Evolutionary conservation across 1,284 basidiomycete species (phyloP).

Genomic region (Amylostereum areolatum): DNA sequence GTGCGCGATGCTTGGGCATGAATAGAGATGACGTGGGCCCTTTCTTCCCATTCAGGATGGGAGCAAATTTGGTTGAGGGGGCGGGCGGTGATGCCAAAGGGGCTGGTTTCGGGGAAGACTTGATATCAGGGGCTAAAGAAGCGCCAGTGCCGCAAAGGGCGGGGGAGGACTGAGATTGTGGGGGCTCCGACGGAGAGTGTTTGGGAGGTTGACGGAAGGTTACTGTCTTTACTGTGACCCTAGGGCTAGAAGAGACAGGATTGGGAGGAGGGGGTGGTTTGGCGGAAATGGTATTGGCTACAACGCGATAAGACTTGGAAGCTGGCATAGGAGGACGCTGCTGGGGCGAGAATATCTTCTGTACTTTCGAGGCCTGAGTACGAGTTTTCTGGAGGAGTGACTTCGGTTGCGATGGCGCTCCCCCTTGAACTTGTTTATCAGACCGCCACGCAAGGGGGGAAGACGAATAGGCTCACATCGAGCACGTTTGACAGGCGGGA

Average conservation of each 20-base stretch:
- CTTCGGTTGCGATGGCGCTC: slow-evolving; percentile 44
- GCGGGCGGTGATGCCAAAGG: slow-evolving; percentile 4
- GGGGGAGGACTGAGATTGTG: slow-evolving; percentile 2
- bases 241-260: slow-evolving; percentile 18
- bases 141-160: no score
- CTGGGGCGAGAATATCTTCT: slow-evolving; percentile 50
- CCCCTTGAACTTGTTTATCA: slow-evolving; percentile 34
- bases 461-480: slow-evolving; percentile 39
- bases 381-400: slow-evolving; percentile 72
- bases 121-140: no score
- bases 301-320: slow-evolving; percentile 36
- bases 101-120: not conserved
- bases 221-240: slow-evolving; percentile 25
- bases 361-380: slow-evolving; percentile 59
- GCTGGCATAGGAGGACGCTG: slow-evolving; percentile 44
- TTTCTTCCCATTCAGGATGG: slow-evolving; percentile 40
- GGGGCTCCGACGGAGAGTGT: slow-evolving; percentile 11
- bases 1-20: slow-evolving; percentile 66
- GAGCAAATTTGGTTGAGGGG: slow-evolving; percentile 17
- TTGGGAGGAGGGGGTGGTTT: slow-evolving; percentile 26
- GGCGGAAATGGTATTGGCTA: slow-evolving; percentile 29
- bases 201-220: slow-evolving; percentile 13
- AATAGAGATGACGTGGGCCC: slow-evolving; percentile 64
- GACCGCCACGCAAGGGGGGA: slow-evolving; percentile 5
- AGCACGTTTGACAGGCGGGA: slow-evolving; percentile 56